Evolutionary conservation across 495 filamentous ascomycete species (phyloP), one percentile per base, ranked within the genome.

Genomic region (Aspergillus leporis): DNA sequence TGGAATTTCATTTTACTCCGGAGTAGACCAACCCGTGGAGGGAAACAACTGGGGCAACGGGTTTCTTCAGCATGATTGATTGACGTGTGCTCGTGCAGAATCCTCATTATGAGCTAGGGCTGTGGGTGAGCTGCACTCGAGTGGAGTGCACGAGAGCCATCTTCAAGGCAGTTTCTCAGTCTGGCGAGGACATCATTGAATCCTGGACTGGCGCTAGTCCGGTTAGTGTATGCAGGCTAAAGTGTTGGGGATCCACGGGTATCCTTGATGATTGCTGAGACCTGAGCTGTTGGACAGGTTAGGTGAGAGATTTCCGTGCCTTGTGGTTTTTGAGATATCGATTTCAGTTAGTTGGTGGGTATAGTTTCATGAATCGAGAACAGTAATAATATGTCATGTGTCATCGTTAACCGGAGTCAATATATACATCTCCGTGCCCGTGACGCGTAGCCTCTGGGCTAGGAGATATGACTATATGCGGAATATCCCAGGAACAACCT

Each of bases 1-100:
- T 36, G 32, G 25, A 28, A 28, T 3, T 28, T 28, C 25, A 28
- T 6, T 36, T 14, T 36, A n/a, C n/a, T n/a, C n/a, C n/a, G n/a
- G n/a, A n/a, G n/a, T n/a, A 8, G 32, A 10, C 32, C 13, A 14
- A 14, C 13, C 32, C 13, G 32, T 36, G 32, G 32, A 14, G 40
- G 40, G 14, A 18, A 8, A 18, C 2, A 19, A 21, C 40, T 43
- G 40, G 40, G 32, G 40, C 40, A 43, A 43, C 40, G 40, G 40
- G 18, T 43, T 43, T 43, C 16, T 43, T 43, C 40, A 43, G 40
- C 40, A 18, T n/a, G 16, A 43, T 3, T 43, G 40, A 43, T 43
- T 43, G 40, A 43, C 40, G 40, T 19, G 8, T 43, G 40, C 40
- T 43, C 40, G 40, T 43, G 40, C 40, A 43, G 40, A 43, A 43